phyloP scores from a whole-genome alignment of 495 filamentous ascomycete genomes.

The Penicillium paradoxum region DNA sequence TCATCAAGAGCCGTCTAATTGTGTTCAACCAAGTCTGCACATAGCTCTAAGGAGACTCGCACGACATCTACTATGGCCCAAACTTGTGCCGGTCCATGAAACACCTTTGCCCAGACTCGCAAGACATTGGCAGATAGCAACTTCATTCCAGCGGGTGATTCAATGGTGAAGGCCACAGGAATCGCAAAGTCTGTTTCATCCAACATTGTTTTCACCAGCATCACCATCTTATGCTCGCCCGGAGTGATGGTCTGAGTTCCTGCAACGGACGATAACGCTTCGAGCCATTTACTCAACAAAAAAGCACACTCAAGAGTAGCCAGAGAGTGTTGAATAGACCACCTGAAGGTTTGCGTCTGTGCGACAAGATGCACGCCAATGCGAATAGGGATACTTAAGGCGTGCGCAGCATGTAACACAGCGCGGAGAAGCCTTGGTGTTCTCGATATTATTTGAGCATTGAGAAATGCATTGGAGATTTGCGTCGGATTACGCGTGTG shows the following conservation, averaged over 20 bases:
- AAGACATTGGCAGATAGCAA: not conserved
- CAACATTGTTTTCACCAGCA: not conserved
- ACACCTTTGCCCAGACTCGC: not conserved
- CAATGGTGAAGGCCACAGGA: not conserved
- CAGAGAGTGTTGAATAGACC: constrained; percentile 33
- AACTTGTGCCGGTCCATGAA: not conserved
- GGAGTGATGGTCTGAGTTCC: not conserved
- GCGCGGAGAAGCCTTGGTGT: constrained; percentile 21
- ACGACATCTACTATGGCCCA: not conserved
- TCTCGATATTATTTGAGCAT: constrained; percentile 4
- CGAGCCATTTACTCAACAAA: constrained; percentile 33
- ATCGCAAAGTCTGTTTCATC: not conserved
- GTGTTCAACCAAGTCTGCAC: not conserved
- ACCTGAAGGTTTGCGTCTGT: constrained; percentile 24
- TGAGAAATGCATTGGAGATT: constrained; percentile 1
- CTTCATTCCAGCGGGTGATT: not conserved
- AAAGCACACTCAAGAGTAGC: constrained; percentile 33
- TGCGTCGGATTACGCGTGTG: constrained; percentile 27
- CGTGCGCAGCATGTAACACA: constrained; percentile 31
- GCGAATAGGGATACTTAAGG: constrained; percentile 33
- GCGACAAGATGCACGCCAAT: constrained; percentile 30
- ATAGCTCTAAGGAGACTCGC: not conserved
- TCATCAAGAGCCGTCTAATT: not conserved
- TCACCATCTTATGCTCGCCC: not conserved
- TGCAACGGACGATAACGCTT: not conserved